Base-by-base conservation (phyloP, 176 grass and related monocot species). In the Avena atlantica region DNA sequence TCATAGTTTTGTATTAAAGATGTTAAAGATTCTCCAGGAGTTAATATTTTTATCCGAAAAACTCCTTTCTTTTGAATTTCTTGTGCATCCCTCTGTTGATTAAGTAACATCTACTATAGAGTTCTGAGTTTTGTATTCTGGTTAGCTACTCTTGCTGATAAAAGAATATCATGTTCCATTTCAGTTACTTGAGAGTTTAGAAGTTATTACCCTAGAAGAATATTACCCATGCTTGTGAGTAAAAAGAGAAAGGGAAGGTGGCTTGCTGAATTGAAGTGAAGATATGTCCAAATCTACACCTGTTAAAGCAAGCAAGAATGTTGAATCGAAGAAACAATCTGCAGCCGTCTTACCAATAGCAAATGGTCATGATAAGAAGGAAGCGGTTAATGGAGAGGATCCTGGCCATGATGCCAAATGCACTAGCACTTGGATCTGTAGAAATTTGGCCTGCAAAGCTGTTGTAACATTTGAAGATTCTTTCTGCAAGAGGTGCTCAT, bases 401-500 rank as follows among this genome's bases (percentile, higher is more conserved):
- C 87, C 74, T 81, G 78, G 61, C 55, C 85, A 62, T 64, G 72
- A 87, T 70, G 47, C 59, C 45, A 91, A 84, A 87, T 50, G 12
- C 83, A 74, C 51, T 84, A 90, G 74, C 53, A 90, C 90, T 78
- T 99, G 97, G 97, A 55, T 96, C 69, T 99, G 97, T 84, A 96
- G 92, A 90, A 99, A 99, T 91, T 96, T 95, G 87, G 92, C 97
- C 60, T 99, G 97, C 84, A 99, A 99, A 81, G 94, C 94, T 83
- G 90, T 91, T 80, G 65, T 93, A 66, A 83, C 76, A 77, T 93
- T 83, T 25, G 89, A 94, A 78, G 97, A 99, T 59, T 88, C 94
- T 49, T 96, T 96, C 78, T 99, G 97, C 88, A 99, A 91, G 89
- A 96, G 97, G 87, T 99, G 97, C 68, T 99, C 97, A 58, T 99